Base-by-base conservation (phyloP, 768 basidiomycete genomes). In the Trametes maxima region DNA sequence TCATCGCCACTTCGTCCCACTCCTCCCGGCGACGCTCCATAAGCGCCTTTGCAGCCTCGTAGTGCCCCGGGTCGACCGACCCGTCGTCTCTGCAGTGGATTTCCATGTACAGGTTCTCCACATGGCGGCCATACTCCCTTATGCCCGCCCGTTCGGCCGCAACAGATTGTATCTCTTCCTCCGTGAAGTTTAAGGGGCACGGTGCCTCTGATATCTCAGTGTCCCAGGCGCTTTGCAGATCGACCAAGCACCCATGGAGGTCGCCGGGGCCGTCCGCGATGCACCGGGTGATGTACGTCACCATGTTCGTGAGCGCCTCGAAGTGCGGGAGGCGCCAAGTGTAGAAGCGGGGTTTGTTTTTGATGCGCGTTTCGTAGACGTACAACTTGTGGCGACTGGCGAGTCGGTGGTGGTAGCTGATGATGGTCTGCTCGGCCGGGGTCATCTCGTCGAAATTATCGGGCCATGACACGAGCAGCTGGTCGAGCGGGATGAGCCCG, bases 1-100 rank as follows among this genome's bases (percentile, higher is more conserved):
- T 60, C 59, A 60, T 54, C 2, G 33, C 51, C 5, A 3, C 25
- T 16, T 54, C 59, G 39, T 60, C 59, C 59, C 59, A 60, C 37
- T 47, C 44, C 50, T 17, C 45, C n/a, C 50, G 25, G 28, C 50
- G 44, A n/a, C 35, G 40, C 37, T 59, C 58, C 43, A 45, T 35
- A 6, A 21, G 35, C 13, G 13, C 42, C 40, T 59, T 59, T 1
- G 42, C 49, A 16, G n/a, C 33, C 49, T 52, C 49, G 42, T 51
- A 59, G 16, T 33, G 22, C 16, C 43, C 49, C 2, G 42, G 7
- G 12, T 3, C n/a, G 12, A 50, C 49, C n/a, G 49, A 51, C 24
- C 57, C 57, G 22, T 59, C 57, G 14, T 28, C 22, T 17, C 28
- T 4, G 28, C 48, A 44, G 6, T 39, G 42, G 6, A 59, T 36